Base-by-base conservation (phyloP, 2,329 filamentous ascomycete species). In the Coniochaeta sp. region DNA sequence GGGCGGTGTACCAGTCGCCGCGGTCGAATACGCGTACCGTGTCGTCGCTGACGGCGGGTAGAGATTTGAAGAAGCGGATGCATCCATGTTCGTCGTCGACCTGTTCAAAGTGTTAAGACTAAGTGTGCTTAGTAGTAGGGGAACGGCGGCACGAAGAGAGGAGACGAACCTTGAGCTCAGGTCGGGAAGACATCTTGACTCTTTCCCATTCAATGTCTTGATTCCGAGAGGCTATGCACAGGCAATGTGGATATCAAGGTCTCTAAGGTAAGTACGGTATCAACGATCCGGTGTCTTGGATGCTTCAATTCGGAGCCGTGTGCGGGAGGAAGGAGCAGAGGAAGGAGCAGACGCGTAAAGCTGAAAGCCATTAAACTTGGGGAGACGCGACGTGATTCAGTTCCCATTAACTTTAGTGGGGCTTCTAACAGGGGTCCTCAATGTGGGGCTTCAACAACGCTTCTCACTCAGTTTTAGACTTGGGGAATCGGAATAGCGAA, bases 21-120 rank as follows among this genome's bases (percentile, higher is more conserved):
- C 95, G 87, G 70, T 98, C 93, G 71, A 98, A 98, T 62, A 99
- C 89, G 59, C 95, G 88, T 59, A 99, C 82, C 0, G 91, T 93
- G 59, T 90, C 89, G 42, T 86, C 82, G 66, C 86, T 85, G 58
- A 86, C 85, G 16, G 79, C 69, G 6, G 91, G 86, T 2, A 99
- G 82, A n/a, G 87, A 89, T 68, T 93, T 93, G 81, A 96, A 99
- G 78, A 92, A 96, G 67, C 89, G 91, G 77, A 98, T 97, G 80
- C 99, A 99, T 66, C 93, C 92, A 70, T 89, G 87, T 79, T 99
- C 95, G 72, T 99, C 95, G 70, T 99, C 96, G 72, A 98, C 91
- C 89, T 93, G 57, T 56, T 4, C 5, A 6, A 28, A 17, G 16
- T 22, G 38, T 55, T 16, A 62, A 62, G 58, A 32, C 40, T 28